Conservation (phyloP, 1,284 basidiomycete genomes). For the Blastosporella zonata region DNA sequence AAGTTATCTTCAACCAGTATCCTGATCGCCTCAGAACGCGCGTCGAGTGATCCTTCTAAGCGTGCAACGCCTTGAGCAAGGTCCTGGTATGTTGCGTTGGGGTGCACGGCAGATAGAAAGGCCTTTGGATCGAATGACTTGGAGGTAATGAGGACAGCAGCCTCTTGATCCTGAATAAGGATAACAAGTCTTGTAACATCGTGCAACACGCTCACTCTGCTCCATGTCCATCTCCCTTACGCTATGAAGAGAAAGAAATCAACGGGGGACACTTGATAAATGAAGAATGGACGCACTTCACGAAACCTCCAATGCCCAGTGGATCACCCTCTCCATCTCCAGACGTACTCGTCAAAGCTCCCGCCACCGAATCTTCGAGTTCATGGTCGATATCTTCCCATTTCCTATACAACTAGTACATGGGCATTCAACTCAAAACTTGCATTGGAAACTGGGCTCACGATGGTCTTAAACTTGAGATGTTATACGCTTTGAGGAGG, state of each 20-base stretch:
- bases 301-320: conserved; percentile 56
- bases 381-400: conserved; percentile 85
- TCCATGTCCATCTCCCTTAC: conserved; percentile 68
- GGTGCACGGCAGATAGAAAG: conserved; percentile 90
- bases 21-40: conserved; percentile 88
- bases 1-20: conserved; percentile 98
- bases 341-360: conserved; percentile 49
- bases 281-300: conserved; percentile 51
- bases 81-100: conserved; percentile 95
- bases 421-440: conserved; percentile 2
- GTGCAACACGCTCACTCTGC: conserved; percentile 50
- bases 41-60: conserved; percentile 77
- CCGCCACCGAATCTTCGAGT: conserved; percentile 62
- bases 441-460: conserved; percentile 31
- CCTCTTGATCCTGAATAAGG: conserved; percentile 46
- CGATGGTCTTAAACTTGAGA: conserved; percentile 68
- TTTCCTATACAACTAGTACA: conserved; percentile 35
- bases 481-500: conserved; percentile 71
- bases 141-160: conserved; percentile 79
- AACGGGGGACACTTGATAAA: conserved; percentile 5
- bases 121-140: conserved; percentile 96
- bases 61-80: conserved; percentile 73
- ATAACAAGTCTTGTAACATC: background rate
- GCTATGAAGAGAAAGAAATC: conserved; percentile 33
- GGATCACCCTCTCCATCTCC: conserved; percentile 65